Evolutionary conservation across 2,329 filamentous ascomycete genomes (phyloP).

Genomic region (Fusarium sp.): DNA sequence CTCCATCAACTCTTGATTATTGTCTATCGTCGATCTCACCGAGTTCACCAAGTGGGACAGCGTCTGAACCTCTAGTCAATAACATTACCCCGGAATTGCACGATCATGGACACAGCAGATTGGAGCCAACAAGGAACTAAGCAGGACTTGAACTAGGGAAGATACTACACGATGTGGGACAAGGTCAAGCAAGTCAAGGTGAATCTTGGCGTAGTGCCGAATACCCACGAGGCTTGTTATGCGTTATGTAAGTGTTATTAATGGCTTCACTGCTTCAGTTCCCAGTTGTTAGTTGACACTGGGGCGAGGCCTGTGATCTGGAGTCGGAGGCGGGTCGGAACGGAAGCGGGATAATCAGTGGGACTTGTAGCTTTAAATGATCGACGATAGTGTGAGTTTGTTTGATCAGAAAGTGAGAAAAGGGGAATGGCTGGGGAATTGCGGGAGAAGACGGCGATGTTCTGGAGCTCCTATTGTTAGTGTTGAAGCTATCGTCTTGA

Average conservation of each 20-base stretch:
- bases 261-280: neutral
- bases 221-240: constrained; percentile 4
- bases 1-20: neutral
- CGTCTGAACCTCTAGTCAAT: neutral
- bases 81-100: constrained; percentile 16
- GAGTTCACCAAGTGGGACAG: neutral
- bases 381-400: constrained; percentile 4
- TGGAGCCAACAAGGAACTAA: neutral
- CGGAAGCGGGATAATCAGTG: constrained; percentile 7
- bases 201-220: constrained; percentile 26
- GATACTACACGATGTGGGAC: constrained; percentile 11
- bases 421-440: neutral
- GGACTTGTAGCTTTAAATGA: neutral
- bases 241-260: constrained; percentile 16
- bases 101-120: neutral
- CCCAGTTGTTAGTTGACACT: neutral
- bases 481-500: neutral
- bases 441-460: neutral
- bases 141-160: constrained; percentile 1
- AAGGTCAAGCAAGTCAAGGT: neutral
- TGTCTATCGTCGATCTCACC: neutral
- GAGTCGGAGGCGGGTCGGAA: constrained; percentile 5
- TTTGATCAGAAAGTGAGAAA: neutral
- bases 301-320: neutral
- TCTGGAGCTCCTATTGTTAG: neutral